Evolutionary conservation across 169 alveolate species (phyloP), one percentile per base, ranked within the genome.

Genomic region (Toxoplasma gondii): DNA sequence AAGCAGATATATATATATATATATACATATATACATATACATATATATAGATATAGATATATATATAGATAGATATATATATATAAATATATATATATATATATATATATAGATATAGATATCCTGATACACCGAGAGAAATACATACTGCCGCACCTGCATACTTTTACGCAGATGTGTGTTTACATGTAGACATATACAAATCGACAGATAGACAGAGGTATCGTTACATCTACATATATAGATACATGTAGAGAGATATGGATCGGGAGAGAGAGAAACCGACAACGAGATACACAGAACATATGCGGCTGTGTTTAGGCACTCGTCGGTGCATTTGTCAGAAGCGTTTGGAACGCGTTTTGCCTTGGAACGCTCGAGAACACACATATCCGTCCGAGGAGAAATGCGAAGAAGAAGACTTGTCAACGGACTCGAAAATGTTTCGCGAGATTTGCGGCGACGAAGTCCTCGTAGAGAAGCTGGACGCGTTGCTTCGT

Each of bases 401-500:
- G 74, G n/a, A 64, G 7, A 31, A 10, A n/a, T 34, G 81, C 5
- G 88, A 24, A 4, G 88, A 64, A 90, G 49, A 39, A 44, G 93
- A 44, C 41, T 82, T 70, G 27, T 78, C 67, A 84, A 4, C 92
- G 31, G 10, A 90, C 93, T 58, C 49, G 31, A 27, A 90, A 82
- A 12, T 81, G 70, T 9, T 22, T 49, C 9, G 38, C 44, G 69
- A 74, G 69, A 34, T 16, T 43, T 38, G 78, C 88, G 0, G 88
- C 93, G 1, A 90, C 44, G 78, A 90, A 53, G 45, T 90, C 93
- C 53, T 93, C 93, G 64, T 84, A 78, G 45, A 93, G 93, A 24
- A 93, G 87, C 39, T 88, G 78, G 10, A 95, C 94, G 36, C 88
- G 96, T 87, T 98, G 98, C 96, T 99, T 99, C 54, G 99, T 98